These are phyloP conservation scores for Sporothrix variecibatus DNA, from an alignment of 2,329 filamentous ascomycete species.

Conservation along the genomic window DNA sequence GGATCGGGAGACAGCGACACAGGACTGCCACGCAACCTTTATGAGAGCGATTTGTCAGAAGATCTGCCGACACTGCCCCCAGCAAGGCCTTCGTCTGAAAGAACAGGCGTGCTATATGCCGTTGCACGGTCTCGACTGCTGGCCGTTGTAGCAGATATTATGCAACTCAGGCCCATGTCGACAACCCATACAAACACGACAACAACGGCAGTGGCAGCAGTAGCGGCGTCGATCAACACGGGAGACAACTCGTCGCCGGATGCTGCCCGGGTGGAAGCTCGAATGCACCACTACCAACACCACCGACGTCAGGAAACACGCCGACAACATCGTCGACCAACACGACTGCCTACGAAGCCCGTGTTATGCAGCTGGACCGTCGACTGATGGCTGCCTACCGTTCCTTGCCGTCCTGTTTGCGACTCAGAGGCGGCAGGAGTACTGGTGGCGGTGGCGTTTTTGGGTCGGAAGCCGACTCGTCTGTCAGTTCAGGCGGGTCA, in stretches of 20 bases:
- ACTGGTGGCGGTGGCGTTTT: background rate
- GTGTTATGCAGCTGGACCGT: slow-evolving; percentile 32
- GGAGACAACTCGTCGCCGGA: background rate
- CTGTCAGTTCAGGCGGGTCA: background rate
- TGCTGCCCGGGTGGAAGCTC: background rate
- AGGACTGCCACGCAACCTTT: slow-evolving; percentile 47
- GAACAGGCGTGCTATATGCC: slow-evolving; percentile 40
- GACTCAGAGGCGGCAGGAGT: background rate
- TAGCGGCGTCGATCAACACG: background rate
- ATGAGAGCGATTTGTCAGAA: slow-evolving; percentile 56
- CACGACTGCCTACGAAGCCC: slow-evolving; percentile 14
- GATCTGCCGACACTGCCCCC: slow-evolving; percentile 45
- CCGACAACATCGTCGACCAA: background rate
- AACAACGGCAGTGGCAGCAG: background rate
- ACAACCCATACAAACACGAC: background rate
- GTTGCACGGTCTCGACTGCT: slow-evolving; percentile 32
- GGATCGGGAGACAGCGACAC: slow-evolving; percentile 46
- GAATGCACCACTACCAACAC: background rate
- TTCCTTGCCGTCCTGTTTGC: slow-evolving; percentile 26
- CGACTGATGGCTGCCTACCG: slow-evolving; percentile 30
- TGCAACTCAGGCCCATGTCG: slow-evolving; percentile 11
- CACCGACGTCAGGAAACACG: background rate
- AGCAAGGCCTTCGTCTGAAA: slow-evolving; percentile 45
- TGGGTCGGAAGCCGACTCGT: background rate
- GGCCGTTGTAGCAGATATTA: slow-evolving; percentile 31